Evolutionary conservation across 345 rosid genomes (phyloP).

Genomic region (Kernera saxatilis): DNA sequence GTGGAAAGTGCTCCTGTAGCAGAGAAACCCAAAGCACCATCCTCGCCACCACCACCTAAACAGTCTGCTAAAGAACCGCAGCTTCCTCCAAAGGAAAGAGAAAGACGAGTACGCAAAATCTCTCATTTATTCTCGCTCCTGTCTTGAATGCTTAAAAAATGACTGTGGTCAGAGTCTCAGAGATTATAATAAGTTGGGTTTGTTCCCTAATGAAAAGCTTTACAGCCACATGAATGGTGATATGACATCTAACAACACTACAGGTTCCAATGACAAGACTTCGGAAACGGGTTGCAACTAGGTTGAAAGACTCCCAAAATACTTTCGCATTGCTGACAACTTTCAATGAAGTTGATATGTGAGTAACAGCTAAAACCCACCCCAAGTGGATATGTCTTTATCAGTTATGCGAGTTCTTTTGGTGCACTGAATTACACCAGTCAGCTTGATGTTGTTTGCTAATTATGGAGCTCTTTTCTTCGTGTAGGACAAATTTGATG

Average conservation of each 20-base stretch:
- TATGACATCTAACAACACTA: slow-evolving; percentile 6
- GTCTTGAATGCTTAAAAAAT: too few relatives aligned
- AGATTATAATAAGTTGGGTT: too few relatives aligned
- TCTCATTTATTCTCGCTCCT: too few relatives aligned
- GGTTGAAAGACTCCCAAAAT: slow-evolving; percentile 93
- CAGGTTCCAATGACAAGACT: slow-evolving; percentile 99
- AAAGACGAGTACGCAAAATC: slow-evolving; percentile 83
- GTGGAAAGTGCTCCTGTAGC: slow-evolving; percentile 35
- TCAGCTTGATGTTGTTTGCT: too few relatives aligned
- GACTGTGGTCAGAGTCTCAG: too few relatives aligned
- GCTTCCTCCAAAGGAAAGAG: slow-evolving; percentile 94
- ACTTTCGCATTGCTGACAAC: slow-evolving; percentile 91
- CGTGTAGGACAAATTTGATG: slow-evolving; percentile 83
- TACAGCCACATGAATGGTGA: neutral
- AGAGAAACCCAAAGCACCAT: slow-evolving; percentile 47
- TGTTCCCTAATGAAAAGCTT: neutral
- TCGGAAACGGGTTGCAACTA: slow-evolving; percentile 78
- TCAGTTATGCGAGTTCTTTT: neutral
- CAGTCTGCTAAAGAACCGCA: slow-evolving; percentile 71
- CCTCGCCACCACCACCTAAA: slow-evolving; percentile 57
- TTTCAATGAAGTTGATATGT: slow-evolving; percentile 97
- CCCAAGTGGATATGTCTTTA: neutral
- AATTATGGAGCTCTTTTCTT: neutral
- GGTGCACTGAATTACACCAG: neutral
- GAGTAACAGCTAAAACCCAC: slow-evolving; percentile 9